Percentiles rank a stretch among this genome's conserved stretches.
Conservation (phyloP, 176 grass and related monocot species). For the Dactylis glomerata region DNA sequence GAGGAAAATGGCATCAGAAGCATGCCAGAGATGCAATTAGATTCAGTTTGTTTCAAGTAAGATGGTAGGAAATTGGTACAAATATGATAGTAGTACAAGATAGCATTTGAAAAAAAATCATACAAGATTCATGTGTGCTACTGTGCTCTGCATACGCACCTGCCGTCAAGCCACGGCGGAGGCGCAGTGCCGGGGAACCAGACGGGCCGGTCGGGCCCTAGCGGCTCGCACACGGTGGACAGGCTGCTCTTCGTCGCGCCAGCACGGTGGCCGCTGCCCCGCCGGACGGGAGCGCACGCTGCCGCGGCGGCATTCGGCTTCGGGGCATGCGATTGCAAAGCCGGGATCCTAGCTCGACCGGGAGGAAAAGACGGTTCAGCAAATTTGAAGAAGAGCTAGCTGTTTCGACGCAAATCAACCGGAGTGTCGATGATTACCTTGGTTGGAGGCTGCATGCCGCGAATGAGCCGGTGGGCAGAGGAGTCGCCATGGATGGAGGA, state of each 20-base stretch:
- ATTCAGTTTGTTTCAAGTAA: not conserved
- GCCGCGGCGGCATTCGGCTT: not conserved
- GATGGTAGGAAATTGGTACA: not conserved
- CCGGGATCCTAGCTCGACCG: not conserved
- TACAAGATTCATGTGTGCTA: not conserved
- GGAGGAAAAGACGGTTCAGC: not conserved
- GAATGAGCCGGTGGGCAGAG: conserved; percentile 41
- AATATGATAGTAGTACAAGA: too few relatives aligned
- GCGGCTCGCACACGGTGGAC: conserved; percentile 72
- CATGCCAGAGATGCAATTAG: not conserved
- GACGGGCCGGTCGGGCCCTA: conserved; percentile 77
- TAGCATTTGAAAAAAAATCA: too few relatives aligned
- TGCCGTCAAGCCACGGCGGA: conserved; percentile 90
- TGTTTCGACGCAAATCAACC: not conserved
- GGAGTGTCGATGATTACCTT: conserved; percentile 27
- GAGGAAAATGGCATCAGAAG: not conserved
- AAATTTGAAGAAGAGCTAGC: not conserved
- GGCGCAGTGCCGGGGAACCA: conserved; percentile 85
- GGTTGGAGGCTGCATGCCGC: conserved; percentile 38
- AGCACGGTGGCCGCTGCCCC: not conserved
- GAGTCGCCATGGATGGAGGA: conserved; percentile 45
- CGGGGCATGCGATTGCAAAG: not conserved
- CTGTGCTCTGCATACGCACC: conserved; percentile 23
- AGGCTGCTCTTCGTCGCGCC: conserved; percentile 70
- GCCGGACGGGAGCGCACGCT: not conserved